Evolutionary conservation across 2,329 filamentous ascomycete genomes (phyloP), one percentile per base, ranked within the genome.

Genomic region (Plectosphaerella cucumerina): DNA sequence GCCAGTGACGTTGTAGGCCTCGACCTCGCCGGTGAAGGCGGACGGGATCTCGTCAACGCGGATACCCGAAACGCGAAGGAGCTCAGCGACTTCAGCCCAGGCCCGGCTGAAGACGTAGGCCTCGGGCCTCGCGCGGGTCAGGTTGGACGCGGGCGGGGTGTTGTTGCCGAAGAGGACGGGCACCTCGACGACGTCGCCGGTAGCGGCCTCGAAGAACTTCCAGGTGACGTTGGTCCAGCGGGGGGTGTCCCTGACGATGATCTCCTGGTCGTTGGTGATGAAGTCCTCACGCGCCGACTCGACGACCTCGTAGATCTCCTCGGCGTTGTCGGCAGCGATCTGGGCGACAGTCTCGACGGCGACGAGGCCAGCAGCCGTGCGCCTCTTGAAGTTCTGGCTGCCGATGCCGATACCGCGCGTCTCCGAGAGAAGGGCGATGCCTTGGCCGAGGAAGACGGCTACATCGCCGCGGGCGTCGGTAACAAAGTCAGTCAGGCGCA

Each of bases 321-420:
- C 52, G 0, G 63, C 62, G 22, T 63, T 60, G 15, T 63, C 61
- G 2, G 56, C 60, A 2, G 65, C 61, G 0, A 63, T 66, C 21
- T 67, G 61, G 1, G 67, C 53, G 15, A 66, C 55, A 0, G 62
- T 53, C 23, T 56, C 55, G 0, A 61, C 57, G 59, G 66, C 64
- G 0, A 57, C 59, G 9, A 67, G 44, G 0, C 61, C 65, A 1
- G 63, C 53, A 0, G 62, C 62, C 0, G 62, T 61, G 22, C 65
- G 57, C 1, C 65, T 59, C 46, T 62, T 61, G 10, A 60, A 67
- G 26, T 66, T 56, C 17, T 67, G 63, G 41, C 63, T 57, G 1
- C 56, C 65, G 1, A 67, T 55, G 1, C 58, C 52, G 4, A 66
- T 66, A 1, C 65, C 65, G 37, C 65, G 57, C 15, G 60, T 67